These are phyloP conservation scores for Epichloe festucae DNA, from an alignment of 2,329 filamentous ascomycete genomes.

Conservation along the genomic window DNA sequence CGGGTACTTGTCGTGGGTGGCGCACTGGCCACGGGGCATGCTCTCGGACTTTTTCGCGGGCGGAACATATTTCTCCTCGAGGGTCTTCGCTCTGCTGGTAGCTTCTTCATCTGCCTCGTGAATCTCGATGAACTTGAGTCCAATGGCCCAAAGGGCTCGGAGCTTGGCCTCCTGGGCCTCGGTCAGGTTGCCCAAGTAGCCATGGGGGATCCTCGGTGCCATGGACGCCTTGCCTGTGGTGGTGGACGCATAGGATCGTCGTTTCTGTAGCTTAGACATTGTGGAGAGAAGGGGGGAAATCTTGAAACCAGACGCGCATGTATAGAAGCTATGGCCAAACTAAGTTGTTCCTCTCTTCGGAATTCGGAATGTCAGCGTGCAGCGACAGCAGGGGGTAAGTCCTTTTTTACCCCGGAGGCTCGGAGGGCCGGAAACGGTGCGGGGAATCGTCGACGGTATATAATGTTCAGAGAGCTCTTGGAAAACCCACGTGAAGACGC, in stretches of 20 bases:
- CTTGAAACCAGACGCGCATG: too few species aligned
- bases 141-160: slow-evolving; percentile 64
- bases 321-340: too few species aligned
- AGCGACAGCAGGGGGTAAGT: too few species aligned
- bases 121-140: slow-evolving; percentile 60
- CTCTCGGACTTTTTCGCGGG: slow-evolving; percentile 14
- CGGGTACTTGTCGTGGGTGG: slow-evolving; percentile 37
- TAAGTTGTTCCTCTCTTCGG: too few species aligned
- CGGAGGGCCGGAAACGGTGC: too few species aligned
- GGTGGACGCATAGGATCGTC: neutral
- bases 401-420: too few species aligned
- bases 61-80: slow-evolving; percentile 20
- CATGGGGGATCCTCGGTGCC: neutral
- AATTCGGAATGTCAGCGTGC: too few species aligned
- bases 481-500: neutral
- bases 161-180: slow-evolving; percentile 70
- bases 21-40: slow-evolving; percentile 54
- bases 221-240: neutral
- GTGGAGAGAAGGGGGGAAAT: too few species aligned
- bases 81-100: slow-evolving; percentile 13
- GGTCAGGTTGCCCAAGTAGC: slow-evolving; percentile 53
- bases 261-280: too few species aligned
- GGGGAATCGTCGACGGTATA: too few species aligned
- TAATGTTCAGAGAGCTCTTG: too few species aligned
- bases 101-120: slow-evolving; percentile 9